Evolutionary conservation across 495 filamentous ascomycete genomes (phyloP).

Genomic region (Baudoinia panamericana): DNA sequence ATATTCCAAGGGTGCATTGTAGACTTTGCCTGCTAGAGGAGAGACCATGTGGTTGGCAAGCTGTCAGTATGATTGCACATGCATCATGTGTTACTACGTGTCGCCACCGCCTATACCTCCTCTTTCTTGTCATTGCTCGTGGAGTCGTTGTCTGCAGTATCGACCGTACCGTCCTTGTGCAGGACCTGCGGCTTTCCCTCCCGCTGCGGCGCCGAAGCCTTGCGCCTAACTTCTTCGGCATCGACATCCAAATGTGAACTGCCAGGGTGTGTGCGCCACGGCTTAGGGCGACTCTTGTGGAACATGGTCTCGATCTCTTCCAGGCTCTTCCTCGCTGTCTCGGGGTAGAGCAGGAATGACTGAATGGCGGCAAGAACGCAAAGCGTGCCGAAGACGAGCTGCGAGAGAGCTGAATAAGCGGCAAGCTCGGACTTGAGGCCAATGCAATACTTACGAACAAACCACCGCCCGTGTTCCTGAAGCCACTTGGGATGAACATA

Average conservation of each 20-base stretch:
- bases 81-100: too few species aligned
- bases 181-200: neutral
- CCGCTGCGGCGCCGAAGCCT: neutral
- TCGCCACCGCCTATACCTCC: too few species aligned
- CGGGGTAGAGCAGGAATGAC: constrained; percentile 56
- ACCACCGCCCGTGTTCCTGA: constrained; percentile 60
- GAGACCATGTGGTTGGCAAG: too few species aligned
- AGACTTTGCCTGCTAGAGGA: too few species aligned
- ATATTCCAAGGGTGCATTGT: too few species aligned
- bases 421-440: too few species aligned
- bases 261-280: constrained; percentile 50
- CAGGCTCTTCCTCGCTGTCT: constrained; percentile 56
- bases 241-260: constrained; percentile 24
- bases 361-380: constrained; percentile 50
- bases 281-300: constrained; percentile 35
- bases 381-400: constrained; percentile 60
- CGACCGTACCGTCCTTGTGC: constrained; percentile 4
- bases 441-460: too few species aligned
- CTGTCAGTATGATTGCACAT: too few species aligned
- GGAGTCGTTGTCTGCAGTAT: neutral
- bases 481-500: constrained; percentile 56
- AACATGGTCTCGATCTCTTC: constrained; percentile 61
- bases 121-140: constrained; percentile 6
- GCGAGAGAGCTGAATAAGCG: too few species aligned
- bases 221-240: constrained; percentile 8